Conservation (phyloP, 768 basidiomycete genomes). For the Boletus eberwhitei region DNA sequence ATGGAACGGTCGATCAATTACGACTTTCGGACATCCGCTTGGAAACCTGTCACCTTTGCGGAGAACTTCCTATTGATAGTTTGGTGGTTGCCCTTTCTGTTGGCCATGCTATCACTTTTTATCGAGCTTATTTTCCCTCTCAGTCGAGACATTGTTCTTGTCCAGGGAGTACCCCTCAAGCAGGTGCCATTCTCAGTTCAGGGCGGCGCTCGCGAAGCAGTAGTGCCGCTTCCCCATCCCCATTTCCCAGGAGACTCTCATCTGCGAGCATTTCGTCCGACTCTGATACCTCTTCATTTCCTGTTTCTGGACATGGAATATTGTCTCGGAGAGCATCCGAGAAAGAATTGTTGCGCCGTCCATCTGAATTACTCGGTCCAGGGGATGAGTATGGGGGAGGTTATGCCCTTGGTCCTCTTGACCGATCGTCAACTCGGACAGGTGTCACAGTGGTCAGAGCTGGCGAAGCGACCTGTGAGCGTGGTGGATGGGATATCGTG, state of each 20-base stretch:
- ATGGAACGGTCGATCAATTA: constrained; percentile 58
- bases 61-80: constrained; percentile 62
- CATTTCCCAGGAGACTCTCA: constrained; percentile 50
- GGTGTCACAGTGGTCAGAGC: constrained; percentile 52
- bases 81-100: constrained; percentile 65
- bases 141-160: constrained; percentile 68
- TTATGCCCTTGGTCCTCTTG: constrained; percentile 33
- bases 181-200: constrained; percentile 42
- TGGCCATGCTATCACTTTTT: constrained; percentile 60
- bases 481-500: constrained; percentile 74
- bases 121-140: constrained; percentile 57
- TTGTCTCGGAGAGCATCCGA: constrained; percentile 73
- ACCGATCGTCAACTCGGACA: constrained; percentile 37
- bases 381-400: constrained; percentile 29
- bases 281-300: constrained; percentile 55
- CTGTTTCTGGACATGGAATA: constrained; percentile 76
- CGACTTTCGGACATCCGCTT: constrained; percentile 52
- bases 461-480: constrained; percentile 61
- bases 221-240: constrained; percentile 47
- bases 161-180: constrained; percentile 45
- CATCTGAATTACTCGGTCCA: constrained; percentile 44
- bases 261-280: constrained; percentile 37
- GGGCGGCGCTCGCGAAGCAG: constrained; percentile 61
- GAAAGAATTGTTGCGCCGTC: constrained; percentile 54
- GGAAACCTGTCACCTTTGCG: constrained; percentile 68